phyloP scores from a whole-genome alignment of 208 protist species.

The Novymonas esmeraldas region DNA sequence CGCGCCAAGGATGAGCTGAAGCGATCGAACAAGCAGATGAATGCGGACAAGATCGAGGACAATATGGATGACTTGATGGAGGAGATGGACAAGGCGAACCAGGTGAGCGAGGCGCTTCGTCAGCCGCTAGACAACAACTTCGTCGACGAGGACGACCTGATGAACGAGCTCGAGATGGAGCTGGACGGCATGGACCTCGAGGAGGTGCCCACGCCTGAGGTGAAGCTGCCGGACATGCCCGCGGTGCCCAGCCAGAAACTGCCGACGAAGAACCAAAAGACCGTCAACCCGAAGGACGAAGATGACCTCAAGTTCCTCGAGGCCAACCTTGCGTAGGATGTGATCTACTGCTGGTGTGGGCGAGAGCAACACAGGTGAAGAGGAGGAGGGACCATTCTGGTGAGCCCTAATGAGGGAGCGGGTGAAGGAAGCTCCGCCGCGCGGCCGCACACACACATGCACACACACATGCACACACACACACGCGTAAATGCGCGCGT shows the following conservation, averaged over 20 bases:
- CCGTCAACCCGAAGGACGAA: slow-evolving; percentile 68
- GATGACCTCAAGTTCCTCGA: slow-evolving; percentile 74
- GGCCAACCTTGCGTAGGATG: slow-evolving; percentile 63
- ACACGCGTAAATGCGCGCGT: too few relatives aligned
- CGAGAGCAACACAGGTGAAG: too few relatives aligned
- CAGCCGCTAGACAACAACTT: slow-evolving; percentile 82
- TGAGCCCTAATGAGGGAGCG: too few relatives aligned
- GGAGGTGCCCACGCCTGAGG: slow-evolving; percentile 23
- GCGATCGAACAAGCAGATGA: slow-evolving; percentile 83
- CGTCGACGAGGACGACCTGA: slow-evolving; percentile 85
- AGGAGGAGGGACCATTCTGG: too few relatives aligned
- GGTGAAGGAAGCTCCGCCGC: too few relatives aligned
- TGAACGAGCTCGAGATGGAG: slow-evolving; percentile 83
- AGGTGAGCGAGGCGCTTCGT: slow-evolving; percentile 80
- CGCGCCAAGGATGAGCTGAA: slow-evolving; percentile 77
- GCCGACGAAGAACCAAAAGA: slow-evolving; percentile 37
- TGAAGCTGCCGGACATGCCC: slow-evolving; percentile 33
- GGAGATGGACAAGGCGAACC: slow-evolving; percentile 92
- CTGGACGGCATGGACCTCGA: slow-evolving; percentile 46
- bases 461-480: too few relatives aligned
- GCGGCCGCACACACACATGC: too few relatives aligned
- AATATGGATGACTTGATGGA: slow-evolving; percentile 89
- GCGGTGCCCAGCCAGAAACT: slow-evolving; percentile 40
- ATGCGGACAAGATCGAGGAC: slow-evolving; percentile 87
- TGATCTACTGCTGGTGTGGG: too few relatives aligned